phyloP scores from a whole-genome alignment of 345 rosid species.

The Excoecaria agallocha region DNA sequence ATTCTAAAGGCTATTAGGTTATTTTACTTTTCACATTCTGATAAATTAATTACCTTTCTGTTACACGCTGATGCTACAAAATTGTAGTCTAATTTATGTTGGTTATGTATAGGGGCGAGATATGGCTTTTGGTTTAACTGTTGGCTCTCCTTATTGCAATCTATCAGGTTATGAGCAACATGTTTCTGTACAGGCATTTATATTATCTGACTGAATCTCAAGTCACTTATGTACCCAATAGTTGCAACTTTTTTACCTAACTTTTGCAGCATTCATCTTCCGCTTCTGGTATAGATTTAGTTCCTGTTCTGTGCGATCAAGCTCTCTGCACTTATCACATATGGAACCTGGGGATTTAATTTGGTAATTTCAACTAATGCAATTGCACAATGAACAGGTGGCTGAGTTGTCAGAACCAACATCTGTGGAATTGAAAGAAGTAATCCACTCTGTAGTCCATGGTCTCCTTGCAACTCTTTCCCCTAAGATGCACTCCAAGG shows the following conservation, averaged over 20 bases:
- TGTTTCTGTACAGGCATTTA: slow-evolving; percentile 12
- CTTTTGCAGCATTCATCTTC: background rate
- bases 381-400: slow-evolving; percentile 47
- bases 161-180: slow-evolving; percentile 19
- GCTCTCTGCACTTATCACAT: background rate
- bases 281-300: background rate
- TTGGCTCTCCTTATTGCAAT: slow-evolving; percentile 21
- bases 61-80: slow-evolving; percentile 5
- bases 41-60: background rate
- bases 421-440: slow-evolving; percentile 65
- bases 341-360: background rate
- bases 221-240: background rate
- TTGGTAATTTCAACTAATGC: slow-evolving; percentile 1
- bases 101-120: slow-evolving; percentile 18
- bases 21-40: background rate
- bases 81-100: slow-evolving; percentile 17
- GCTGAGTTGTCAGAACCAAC: slow-evolving; percentile 95
- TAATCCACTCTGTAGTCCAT: slow-evolving; percentile 75
- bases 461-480: slow-evolving; percentile 96
- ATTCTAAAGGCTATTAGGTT: background rate
- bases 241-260: background rate
- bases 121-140: slow-evolving; percentile 21
- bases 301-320: background rate
- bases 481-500: slow-evolving; percentile 78
- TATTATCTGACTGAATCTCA: slow-evolving; percentile 3